These are phyloP conservation scores for Tylopilus sp. DNA, from an alignment of 768 basidiomycete species.

Conservation along the genomic window DNA sequence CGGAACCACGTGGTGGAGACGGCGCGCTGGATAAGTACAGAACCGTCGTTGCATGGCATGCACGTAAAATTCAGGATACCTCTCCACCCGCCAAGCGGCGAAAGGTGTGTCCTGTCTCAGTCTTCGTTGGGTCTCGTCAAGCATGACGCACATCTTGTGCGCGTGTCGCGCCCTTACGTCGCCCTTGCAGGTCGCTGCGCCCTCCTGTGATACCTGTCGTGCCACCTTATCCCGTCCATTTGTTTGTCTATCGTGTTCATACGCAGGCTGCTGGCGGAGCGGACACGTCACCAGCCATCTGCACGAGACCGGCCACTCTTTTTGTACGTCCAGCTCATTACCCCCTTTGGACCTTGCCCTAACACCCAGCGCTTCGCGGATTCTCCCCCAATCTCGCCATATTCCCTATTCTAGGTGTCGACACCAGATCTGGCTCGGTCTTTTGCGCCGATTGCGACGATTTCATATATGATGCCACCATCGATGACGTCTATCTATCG, in stretches of 20 bases:
- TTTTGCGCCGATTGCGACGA: conserved; percentile 76
- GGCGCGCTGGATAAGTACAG: conserved; percentile 48
- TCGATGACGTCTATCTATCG: conserved; percentile 46
- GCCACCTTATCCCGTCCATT: conserved; percentile 59
- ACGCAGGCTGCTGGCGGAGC: conserved; percentile 64
- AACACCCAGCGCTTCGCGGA: neutral
- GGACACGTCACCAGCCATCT: conserved; percentile 60
- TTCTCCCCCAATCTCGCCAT: neutral
- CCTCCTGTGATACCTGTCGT: conserved; percentile 61
- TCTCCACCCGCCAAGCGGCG: conserved; percentile 55
- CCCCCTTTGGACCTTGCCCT: neutral
- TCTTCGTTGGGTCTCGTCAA: neutral
- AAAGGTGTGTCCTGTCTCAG: conserved; percentile 44
- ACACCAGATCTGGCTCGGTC: conserved; percentile 68
- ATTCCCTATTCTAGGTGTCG: conserved; percentile 52
- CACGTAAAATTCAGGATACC: conserved; percentile 42
- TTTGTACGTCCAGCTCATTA: conserved; percentile 50
- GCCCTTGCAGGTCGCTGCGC: conserved; percentile 45
- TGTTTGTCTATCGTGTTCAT: conserved; percentile 70
- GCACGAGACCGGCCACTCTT: conserved; percentile 51
- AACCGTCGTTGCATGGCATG: conserved; percentile 53
- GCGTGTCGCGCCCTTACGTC: neutral
- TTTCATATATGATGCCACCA: conserved; percentile 57
- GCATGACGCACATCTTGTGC: neutral
- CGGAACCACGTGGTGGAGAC: conserved; percentile 28